Evolutionary conservation across 78 protist species (phyloP).

Genomic region (Chrysochromulina tobinii): DNA sequence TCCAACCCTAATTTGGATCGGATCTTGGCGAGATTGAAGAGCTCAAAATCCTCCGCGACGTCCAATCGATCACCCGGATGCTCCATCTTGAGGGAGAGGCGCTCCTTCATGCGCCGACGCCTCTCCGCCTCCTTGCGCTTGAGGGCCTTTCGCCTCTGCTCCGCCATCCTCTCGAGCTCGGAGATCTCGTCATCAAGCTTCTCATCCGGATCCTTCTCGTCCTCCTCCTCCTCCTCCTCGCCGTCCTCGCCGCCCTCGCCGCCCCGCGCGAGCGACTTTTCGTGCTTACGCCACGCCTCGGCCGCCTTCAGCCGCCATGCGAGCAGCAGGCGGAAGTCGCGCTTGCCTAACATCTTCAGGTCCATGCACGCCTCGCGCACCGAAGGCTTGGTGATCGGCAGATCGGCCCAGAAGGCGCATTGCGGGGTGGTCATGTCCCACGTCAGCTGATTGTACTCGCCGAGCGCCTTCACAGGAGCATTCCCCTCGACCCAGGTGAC

Average conservation of each 20-base stretch:
- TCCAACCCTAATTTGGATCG: neutral
- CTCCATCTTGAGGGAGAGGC: constrained; percentile 42
- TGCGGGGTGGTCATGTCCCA: constrained; percentile 55
- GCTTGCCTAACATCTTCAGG: neutral
- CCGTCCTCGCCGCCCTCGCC: neutral
- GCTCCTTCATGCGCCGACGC: neutral
- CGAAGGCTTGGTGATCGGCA: neutral
- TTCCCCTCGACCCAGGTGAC: constrained; percentile 50
- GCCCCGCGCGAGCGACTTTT: neutral
- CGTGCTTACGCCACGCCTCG: neutral
- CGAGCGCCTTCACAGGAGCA: constrained; percentile 61
- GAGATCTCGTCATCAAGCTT: neutral
- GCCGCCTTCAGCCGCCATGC: constrained; percentile 23
- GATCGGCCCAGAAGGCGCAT: constrained; percentile 5
- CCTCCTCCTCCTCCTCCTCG: neutral
- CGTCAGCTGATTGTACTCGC: constrained; percentile 23
- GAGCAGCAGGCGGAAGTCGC: constrained; percentile 34
- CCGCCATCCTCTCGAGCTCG: neutral
- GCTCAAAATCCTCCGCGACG: constrained; percentile 10
- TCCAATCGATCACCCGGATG: constrained; percentile 33
- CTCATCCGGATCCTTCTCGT: neutral
- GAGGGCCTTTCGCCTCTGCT: neutral
- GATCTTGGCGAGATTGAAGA: constrained; percentile 12
- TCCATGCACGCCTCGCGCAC: neutral
- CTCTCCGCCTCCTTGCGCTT: neutral